Evolutionary conservation across 2,329 filamentous ascomycete genomes (phyloP).

Genomic region (Trichoderma afroharzianum): DNA sequence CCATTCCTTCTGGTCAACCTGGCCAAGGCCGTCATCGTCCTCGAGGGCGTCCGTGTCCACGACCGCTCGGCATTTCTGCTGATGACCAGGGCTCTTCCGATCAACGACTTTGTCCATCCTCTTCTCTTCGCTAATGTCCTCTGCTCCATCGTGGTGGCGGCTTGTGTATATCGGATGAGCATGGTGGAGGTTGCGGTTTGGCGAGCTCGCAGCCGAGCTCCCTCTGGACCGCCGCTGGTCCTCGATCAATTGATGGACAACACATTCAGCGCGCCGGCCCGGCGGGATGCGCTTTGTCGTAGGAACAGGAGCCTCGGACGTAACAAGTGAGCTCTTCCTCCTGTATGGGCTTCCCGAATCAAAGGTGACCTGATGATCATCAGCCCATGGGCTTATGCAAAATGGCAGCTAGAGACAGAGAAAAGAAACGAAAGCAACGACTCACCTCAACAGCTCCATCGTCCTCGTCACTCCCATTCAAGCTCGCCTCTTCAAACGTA

Average conservation of each 20-base stretch:
- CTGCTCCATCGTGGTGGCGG: conserved; percentile 19
- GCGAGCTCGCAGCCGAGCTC: conserved; percentile 22
- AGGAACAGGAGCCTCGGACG: conserved; percentile 42
- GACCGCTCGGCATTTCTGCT: conserved; percentile 28
- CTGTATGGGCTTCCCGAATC: conserved; percentile 58
- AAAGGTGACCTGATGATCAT: conserved; percentile 52
- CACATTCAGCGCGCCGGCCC: conserved; percentile 50
- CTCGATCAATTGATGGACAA: conserved; percentile 64
- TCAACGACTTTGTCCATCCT: conserved; percentile 25
- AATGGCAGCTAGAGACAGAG: background rate
- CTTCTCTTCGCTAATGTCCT: conserved; percentile 20
- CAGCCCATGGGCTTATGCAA: background rate
- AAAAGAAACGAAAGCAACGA: background rate
- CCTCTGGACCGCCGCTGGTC: conserved; percentile 43
- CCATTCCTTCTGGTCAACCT: conserved; percentile 56
- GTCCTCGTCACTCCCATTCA: conserved; percentile 51
- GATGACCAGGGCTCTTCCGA: conserved; percentile 17
- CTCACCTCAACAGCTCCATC: conserved; percentile 49
- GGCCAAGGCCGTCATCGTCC: conserved; percentile 44
- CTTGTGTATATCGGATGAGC: conserved; percentile 30
- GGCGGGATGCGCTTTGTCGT: conserved; percentile 23
- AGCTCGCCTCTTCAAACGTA: conserved; percentile 32
- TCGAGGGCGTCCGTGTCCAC: conserved; percentile 38
- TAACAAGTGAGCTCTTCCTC: conserved; percentile 63
- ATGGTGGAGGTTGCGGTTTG: conserved; percentile 27